Evolutionary conservation across 345 rosid genomes (phyloP).

Genomic region (Garcia nutans): DNA sequence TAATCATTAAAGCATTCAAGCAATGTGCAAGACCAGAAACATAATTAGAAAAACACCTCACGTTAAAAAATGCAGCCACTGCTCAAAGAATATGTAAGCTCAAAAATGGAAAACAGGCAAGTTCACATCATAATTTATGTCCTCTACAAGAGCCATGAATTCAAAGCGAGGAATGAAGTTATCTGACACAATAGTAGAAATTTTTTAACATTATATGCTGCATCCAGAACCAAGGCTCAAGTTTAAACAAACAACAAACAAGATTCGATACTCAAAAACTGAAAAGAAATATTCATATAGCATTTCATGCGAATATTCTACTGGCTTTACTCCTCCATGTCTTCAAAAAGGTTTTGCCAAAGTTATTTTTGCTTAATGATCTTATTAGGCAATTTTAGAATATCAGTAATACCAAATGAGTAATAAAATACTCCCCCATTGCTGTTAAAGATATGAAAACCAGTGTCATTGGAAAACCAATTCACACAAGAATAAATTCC

Average conservation of each 20-base stretch:
- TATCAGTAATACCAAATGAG: not conserved
- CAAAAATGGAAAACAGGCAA: not conserved
- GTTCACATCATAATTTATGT: not conserved
- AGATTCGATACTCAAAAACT: not conserved
- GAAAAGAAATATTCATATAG: not conserved
- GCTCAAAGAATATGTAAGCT: not conserved
- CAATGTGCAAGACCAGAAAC: not conserved
- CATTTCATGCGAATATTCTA: not conserved
- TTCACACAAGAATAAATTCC: not conserved
- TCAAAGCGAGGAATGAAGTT: not conserved
- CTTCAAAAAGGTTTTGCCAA: too few species aligned
- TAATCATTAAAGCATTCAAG: not conserved
- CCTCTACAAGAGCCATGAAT: not conserved
- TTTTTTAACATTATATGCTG: not conserved
- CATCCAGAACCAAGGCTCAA: not conserved
- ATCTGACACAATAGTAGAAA: not conserved
- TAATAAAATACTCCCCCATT: not conserved
- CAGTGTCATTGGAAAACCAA: not conserved
- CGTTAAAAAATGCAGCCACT: not conserved
- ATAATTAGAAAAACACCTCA: too few species aligned
- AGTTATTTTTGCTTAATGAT: too few species aligned
- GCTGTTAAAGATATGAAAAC: not conserved
- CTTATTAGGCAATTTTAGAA: not conserved
- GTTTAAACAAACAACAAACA: not conserved
- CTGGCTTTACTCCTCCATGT: not conserved